These are phyloP conservation scores for Penicillium verhagenii DNA, from an alignment of 495 filamentous ascomycete species.

Conservation along the genomic window DNA sequence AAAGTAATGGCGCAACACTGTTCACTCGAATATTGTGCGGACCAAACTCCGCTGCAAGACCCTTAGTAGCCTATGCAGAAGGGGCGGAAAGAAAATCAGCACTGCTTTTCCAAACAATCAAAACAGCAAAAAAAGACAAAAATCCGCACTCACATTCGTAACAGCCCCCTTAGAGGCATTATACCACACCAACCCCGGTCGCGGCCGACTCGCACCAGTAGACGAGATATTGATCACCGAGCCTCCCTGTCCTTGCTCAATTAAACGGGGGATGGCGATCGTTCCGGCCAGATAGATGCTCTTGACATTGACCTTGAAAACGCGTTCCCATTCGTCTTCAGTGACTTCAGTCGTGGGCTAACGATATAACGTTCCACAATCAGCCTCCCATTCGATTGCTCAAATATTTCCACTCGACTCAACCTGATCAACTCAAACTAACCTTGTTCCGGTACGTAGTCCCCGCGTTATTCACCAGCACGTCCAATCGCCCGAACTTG, in stretches of 20 bases:
- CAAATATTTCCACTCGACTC: not conserved
- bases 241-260: slow-evolving; percentile 57
- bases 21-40: slow-evolving; percentile 65
- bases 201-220: slow-evolving; percentile 60
- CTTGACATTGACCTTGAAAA: slow-evolving; percentile 66
- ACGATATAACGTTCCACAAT: not conserved
- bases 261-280: slow-evolving; percentile 52
- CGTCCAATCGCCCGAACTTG: slow-evolving; percentile 53
- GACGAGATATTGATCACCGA: slow-evolving; percentile 66
- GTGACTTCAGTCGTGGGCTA: slow-evolving; percentile 61
- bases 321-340: slow-evolving; percentile 63
- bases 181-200: slow-evolving; percentile 70
- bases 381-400: not conserved
- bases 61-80: slow-evolving; percentile 58
- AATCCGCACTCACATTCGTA: slow-evolving; percentile 57
- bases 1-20: slow-evolving; percentile 59
- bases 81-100: not conserved
- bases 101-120: slow-evolving; percentile 29
- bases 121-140: not conserved
- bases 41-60: slow-evolving; percentile 67
- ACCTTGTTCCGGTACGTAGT: slow-evolving; percentile 68
- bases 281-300: slow-evolving; percentile 56
- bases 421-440: not conserved
- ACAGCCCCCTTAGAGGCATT: slow-evolving; percentile 68
- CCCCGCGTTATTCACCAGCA: slow-evolving; percentile 70